Percentiles rank a stretch among this genome's conserved stretches.
phyloP scores from a whole-genome alignment of 1,139 yeast species.

The Candida tetrigidarum region DNA sequence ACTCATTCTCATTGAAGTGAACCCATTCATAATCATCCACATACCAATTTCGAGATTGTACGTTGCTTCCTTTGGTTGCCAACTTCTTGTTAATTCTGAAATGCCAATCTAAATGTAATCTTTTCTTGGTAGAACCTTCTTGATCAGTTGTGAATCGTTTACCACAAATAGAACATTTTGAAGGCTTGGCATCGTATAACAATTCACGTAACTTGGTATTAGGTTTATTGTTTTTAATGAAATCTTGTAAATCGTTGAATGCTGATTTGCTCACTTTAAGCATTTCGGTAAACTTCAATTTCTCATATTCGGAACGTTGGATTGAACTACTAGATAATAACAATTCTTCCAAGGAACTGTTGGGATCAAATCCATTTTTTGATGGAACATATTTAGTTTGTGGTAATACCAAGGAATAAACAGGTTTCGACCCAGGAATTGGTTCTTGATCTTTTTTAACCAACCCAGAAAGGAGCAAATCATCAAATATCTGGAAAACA shows the following conservation, averaged over 20 bases:
- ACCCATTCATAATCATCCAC: slow-evolving; percentile 77
- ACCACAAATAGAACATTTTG: slow-evolving; percentile 90
- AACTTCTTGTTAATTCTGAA: slow-evolving; percentile 86
- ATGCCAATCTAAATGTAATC: slow-evolving; percentile 93
- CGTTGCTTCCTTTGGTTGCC: slow-evolving; percentile 41
- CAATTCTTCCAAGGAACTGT: slow-evolving; percentile 38
- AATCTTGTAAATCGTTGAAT: slow-evolving; percentile 33
- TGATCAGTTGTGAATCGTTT: slow-evolving; percentile 73
- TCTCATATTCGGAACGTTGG: slow-evolving; percentile 36
- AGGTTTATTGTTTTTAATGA: slow-evolving; percentile 39
- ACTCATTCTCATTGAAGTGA: slow-evolving; percentile 64
- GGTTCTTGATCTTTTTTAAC: slow-evolving; percentile 47
- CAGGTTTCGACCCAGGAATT: slow-evolving; percentile 45
- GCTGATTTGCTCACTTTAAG: slow-evolving; percentile 27
- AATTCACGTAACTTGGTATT: slow-evolving; percentile 33
- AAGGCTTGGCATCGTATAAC: slow-evolving; percentile 65
- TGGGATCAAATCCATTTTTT: slow-evolving; percentile 20
- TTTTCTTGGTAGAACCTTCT: slow-evolving; percentile 56
- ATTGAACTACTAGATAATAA: slow-evolving; percentile 26
- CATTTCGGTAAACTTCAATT: slow-evolving; percentile 31
- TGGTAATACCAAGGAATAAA: slow-evolving; percentile 42
- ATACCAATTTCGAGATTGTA: slow-evolving; percentile 85
- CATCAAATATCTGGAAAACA: slow-evolving; percentile 29
- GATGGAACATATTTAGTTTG: slow-evolving; percentile 31
- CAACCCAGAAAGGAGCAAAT: slow-evolving; percentile 41